phyloP scores from a whole-genome alignment of 208 protist genomes.

The Leishmania aethiopica region DNA sequence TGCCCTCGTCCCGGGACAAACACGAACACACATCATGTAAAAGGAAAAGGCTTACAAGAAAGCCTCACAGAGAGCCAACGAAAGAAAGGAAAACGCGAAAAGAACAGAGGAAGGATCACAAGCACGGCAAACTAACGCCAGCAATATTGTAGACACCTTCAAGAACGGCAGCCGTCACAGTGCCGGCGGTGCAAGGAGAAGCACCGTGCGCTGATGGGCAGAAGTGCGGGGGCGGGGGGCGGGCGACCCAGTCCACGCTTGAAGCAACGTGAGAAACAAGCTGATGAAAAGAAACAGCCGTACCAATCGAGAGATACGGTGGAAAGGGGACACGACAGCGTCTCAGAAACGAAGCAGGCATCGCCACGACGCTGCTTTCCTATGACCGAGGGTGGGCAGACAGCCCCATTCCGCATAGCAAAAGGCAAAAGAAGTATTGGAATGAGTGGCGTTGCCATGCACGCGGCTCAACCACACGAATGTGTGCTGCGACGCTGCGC shows the following conservation, averaged over 20 bases:
- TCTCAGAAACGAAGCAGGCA: background rate
- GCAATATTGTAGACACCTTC: background rate
- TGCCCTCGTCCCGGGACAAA: background rate
- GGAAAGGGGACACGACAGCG: background rate
- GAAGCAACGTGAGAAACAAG: background rate
- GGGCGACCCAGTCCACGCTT: background rate
- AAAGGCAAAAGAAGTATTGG: background rate
- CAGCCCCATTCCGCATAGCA: background rate
- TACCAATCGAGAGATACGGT: background rate
- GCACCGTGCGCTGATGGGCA: background rate
- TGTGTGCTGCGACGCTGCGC: too few relatives aligned
- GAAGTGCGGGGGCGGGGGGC: background rate
- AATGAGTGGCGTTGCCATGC: background rate
- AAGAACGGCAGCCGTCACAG: background rate
- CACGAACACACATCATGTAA: background rate
- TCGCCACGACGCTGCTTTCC: background rate
- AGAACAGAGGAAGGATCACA: background rate
- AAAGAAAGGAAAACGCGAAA: background rate
- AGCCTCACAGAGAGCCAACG: constrained; percentile 1
- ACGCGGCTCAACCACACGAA: background rate
- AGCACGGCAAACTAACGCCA: background rate
- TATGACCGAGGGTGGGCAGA: background rate
- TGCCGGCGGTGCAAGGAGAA: background rate
- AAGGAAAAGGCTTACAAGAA: background rate
- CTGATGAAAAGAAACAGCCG: background rate